These are phyloP conservation scores for Papiliotrema nemorosa DNA, from an alignment of 1,284 basidiomycete species.

Conservation along the genomic window DNA sequence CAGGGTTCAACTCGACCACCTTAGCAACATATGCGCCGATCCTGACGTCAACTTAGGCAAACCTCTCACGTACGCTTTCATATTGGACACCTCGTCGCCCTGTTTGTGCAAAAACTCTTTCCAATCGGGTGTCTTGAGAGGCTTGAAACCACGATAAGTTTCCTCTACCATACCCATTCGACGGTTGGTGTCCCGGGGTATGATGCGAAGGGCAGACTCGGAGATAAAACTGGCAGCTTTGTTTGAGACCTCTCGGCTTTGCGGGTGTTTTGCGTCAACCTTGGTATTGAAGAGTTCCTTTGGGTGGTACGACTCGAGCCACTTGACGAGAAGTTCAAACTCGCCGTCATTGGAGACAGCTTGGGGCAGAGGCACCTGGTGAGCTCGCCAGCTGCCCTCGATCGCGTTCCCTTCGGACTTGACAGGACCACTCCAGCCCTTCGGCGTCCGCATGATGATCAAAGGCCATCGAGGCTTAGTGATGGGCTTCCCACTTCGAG, in stretches of 20 bases:
- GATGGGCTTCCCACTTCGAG: conserved; percentile 68
- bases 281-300: conserved; percentile 60
- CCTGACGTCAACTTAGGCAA: conserved; percentile 8
- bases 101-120: conserved; percentile 55
- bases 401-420: conserved; percentile 63
- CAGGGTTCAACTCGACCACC: conserved; percentile 66
- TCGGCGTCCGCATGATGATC: conserved; percentile 75
- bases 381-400: conserved; percentile 63
- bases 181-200: conserved; percentile 34
- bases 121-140: conserved; percentile 67
- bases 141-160: conserved; percentile 61
- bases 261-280: conserved; percentile 29
- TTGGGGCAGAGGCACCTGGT: conserved; percentile 67
- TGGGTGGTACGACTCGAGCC: conserved; percentile 66
- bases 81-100: conserved; percentile 63
- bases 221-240: conserved; percentile 36
- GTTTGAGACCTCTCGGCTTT: conserved; percentile 20
- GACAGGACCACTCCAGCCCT: conserved; percentile 71
- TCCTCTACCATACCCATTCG: conserved; percentile 54
- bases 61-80: conserved; percentile 57
- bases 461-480: conserved; percentile 83
- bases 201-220: conserved; percentile 36
- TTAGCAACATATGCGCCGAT: conserved; percentile 35
- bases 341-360: conserved; percentile 64
- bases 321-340: conserved; percentile 61